These are phyloP conservation scores for Fonsecaea nubica DNA, from an alignment of 2,329 filamentous ascomycete species.

Conservation along the genomic window DNA sequence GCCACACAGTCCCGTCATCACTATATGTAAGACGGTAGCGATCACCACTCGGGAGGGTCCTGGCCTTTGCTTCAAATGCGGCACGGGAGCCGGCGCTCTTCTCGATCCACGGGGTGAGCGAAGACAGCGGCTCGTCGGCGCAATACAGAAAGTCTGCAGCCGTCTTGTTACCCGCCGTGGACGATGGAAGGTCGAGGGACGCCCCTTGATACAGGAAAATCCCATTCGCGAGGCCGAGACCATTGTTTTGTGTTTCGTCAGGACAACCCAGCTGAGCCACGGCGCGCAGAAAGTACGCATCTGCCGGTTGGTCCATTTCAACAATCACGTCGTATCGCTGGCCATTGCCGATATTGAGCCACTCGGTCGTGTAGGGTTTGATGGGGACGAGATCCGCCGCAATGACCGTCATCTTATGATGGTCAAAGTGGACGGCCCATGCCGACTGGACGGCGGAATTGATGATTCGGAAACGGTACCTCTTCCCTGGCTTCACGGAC, in stretches of 20 bases:
- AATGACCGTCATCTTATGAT: slow-evolving; percentile 65
- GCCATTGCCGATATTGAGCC: slow-evolving; percentile 55
- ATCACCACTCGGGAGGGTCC: slow-evolving; percentile 36
- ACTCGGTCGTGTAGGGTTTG: slow-evolving; percentile 59
- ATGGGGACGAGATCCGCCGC: slow-evolving; percentile 61
- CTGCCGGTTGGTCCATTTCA: slow-evolving; percentile 47
- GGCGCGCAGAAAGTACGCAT: slow-evolving; percentile 53
- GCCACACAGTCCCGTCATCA: slow-evolving; percentile 40
- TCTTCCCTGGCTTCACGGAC: slow-evolving; percentile 43
- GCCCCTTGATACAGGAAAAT: slow-evolving; percentile 41
- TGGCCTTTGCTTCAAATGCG: slow-evolving; percentile 41
- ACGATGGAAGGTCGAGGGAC: slow-evolving; percentile 39
- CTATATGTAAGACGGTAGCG: slow-evolving; percentile 35
- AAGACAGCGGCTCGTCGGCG: slow-evolving; percentile 40
- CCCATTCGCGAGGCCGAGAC: slow-evolving; percentile 40
- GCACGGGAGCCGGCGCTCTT: slow-evolving; percentile 36
- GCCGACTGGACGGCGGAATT: slow-evolving; percentile 57
- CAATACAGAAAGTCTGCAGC: slow-evolving; percentile 43
- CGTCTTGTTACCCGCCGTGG: slow-evolving; percentile 39
- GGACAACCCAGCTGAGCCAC: slow-evolving; percentile 40
- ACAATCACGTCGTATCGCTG: slow-evolving; percentile 55
- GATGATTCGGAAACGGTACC: slow-evolving; percentile 46
- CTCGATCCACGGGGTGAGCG: slow-evolving; percentile 40
- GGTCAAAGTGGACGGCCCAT: slow-evolving; percentile 59
- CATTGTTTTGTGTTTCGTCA: slow-evolving; percentile 34